Conservation (phyloP, 1,284 basidiomycete species). For the Pseudozyma flocculosa region DNA sequence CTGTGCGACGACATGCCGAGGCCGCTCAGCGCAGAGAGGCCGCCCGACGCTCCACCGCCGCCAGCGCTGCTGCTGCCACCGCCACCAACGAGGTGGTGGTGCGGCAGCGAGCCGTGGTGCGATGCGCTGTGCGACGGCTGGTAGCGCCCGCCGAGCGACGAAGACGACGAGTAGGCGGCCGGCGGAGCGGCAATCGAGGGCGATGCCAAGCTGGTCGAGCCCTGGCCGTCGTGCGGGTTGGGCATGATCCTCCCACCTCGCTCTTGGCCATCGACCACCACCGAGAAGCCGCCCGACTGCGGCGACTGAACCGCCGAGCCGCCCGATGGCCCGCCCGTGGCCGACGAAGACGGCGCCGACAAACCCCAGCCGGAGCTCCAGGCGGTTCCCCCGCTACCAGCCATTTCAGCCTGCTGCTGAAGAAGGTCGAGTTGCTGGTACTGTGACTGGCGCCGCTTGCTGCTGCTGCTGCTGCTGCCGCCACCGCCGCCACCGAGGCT, state of each 20-base stretch:
- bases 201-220: neutral
- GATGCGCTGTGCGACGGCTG: neutral
- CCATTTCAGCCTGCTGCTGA: conserved; percentile 39
- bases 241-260: conserved; percentile 5
- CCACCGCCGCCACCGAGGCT: conserved; percentile 8
- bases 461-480: conserved; percentile 19
- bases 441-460: conserved; percentile 19
- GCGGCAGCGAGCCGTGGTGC: neutral
- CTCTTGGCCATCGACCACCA: conserved; percentile 15
- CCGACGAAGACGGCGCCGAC: neutral
- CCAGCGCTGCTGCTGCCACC: neutral
- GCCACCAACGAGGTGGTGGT: neutral
- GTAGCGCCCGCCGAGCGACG: neutral
- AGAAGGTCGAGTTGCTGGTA: conserved; percentile 38
- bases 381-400: neutral
- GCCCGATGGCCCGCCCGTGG: neutral
- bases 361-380: neutral
- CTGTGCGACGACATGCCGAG: neutral
- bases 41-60: neutral
- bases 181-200: conserved; percentile 24
- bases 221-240: neutral
- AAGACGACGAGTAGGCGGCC: conserved; percentile 16
- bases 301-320: neutral
- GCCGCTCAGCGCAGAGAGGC: neutral
- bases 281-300: conserved; percentile 4